Base-by-base conservation (phyloP, 169 alveolate genomes). In the Plasmodium adleri region DNA sequence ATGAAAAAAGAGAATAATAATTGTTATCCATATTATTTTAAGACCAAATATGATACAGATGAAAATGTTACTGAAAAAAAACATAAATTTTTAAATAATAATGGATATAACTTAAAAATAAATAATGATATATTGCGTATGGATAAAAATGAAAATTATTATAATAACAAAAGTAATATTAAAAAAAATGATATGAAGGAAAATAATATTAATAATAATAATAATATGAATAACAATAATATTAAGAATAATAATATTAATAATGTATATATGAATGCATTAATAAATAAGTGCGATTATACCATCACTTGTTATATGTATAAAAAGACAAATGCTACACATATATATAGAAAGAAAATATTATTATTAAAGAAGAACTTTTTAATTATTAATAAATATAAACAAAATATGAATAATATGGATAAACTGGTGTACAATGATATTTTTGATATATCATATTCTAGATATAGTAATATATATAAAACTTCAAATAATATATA, bases 261-360 rank as follows among this genome's bases (percentile, higher is more conserved):
- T 58, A 76, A 76, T 58, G 24, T 66, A n/a, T 76, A 64, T 56
- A 64, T 64, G 45, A 76, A 76, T 45, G 63, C 89, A 8, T 50
- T 76, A 56, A 76, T 76, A 64, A 76, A 76, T 39, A 76, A 76
- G 12, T 76, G 62, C 17, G 76, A 76, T 76, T 76, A 76, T 68
- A 76, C 89, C 50, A 66, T 76, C 67, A 64, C 89, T 3, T 76
- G 89, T 32, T 49, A 76, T 68, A 76, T 76, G 89, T 76, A 58
- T 68, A 76, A 76, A 68, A 76, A 66, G 39, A 64, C 89, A 39
- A 76, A 52, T 66, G 78, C 89, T 12, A 76, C 89, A 32, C 89
- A 76, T 76, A 76, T 76, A 13, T 76, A 76, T 59, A 76, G 89
- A 66, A 76, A 76, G 67, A 76, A 67, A 64, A 76, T 76, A 15